Evolutionary conservation across 2,329 filamentous ascomycete species (phyloP), one percentile per base, ranked within the genome.

Genomic region (Gliomastix tumulicola): DNA sequence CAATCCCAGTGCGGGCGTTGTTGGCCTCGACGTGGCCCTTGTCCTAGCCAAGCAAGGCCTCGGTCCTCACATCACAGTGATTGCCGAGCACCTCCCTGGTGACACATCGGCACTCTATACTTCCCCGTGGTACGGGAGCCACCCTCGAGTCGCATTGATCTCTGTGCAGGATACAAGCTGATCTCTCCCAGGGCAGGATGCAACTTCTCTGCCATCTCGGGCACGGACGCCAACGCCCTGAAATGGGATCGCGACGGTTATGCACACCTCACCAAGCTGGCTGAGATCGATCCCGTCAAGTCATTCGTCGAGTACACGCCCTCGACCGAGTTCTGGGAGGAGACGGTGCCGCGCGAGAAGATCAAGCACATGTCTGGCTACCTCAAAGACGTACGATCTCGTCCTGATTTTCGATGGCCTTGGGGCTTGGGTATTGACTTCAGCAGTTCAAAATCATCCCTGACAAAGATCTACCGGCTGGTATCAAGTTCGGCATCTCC

Each of bases 171-270:
- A n/a, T n/a, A n/a, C n/a, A n/a, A n/a, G n/a, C 15, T 16, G 13
- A 23, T n/a, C 8, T 21, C 30, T 34, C n/a, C 5, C 19, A 57
- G 62, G 59, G 63, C 63, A 9, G 63, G 62, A 3, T 62, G 57
- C 38, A 66, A 66, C 42, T 65, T 65, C 41, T 66, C 63, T 1
- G 61, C 59, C 25, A 60, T 66, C 27, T 65, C 62, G 1, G 60
- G 61, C 17, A 55, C 43, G n/a, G 60, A 66, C 34, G 39, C 47
- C n/a, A 65, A 66, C 33, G 62, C 61, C 0, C 41, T 66, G 34
- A 56, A 54, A 19, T 66, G 63, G 62, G 64, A 67, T 35, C 51
- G 50, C 2, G 35, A 52, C 4, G 62, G 63, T 1, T 67, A 66
- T 25, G 45, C 48, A 12, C 49, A 63, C 34, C 46, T 66, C n/a